phyloP scores from a whole-genome alignment of 2,329 filamentous ascomycete species.

The Mycocentrospora acerina region DNA sequence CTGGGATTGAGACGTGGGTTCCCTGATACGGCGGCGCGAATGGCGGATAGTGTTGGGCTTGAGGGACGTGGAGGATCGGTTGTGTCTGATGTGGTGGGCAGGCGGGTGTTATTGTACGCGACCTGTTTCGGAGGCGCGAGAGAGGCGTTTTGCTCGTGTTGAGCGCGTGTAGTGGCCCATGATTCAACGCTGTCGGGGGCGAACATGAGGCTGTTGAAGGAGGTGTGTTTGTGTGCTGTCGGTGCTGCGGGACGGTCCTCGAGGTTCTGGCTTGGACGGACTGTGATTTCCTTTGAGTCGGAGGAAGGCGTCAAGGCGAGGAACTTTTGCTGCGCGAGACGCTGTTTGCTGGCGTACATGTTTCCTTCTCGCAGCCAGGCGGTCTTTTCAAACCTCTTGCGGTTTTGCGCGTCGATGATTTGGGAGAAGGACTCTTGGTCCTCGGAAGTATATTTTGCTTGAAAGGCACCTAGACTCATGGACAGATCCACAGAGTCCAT shows the following conservation, averaged over 20 bases:
- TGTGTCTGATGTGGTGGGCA: conserved; percentile 55
- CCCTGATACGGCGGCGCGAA: conserved; percentile 81
- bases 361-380: conserved; percentile 88
- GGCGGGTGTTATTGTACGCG: conserved; percentile 78
- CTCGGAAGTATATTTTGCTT: conserved; percentile 92
- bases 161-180: conserved; percentile 59
- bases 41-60: conserved; percentile 79
- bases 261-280: conserved; percentile 60
- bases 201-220: conserved; percentile 90
- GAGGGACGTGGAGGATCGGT: conserved; percentile 55
- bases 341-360: conserved; percentile 68
- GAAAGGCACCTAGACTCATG: conserved; percentile 82
- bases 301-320: conserved; percentile 58
- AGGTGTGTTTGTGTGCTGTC: conserved; percentile 68
- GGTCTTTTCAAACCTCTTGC: conserved; percentile 79
- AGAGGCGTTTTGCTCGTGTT: conserved; percentile 69
- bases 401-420: conserved; percentile 86
- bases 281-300: conserved; percentile 33
- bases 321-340: conserved; percentile 69
- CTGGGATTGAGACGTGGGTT: conserved; percentile 63
- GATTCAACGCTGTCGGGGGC: conserved; percentile 64
- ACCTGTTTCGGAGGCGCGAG: conserved; percentile 75
- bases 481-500: conserved; percentile 66
- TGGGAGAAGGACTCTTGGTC: conserved; percentile 98
- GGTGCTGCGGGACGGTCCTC: conserved; percentile 74